Percentiles rank a stretch among this genome's conserved stretches.
These are phyloP conservation scores for Saccharomyces hybrid DNA, from an alignment of 1,139 yeast species.

Conservation along the genomic window DNA sequence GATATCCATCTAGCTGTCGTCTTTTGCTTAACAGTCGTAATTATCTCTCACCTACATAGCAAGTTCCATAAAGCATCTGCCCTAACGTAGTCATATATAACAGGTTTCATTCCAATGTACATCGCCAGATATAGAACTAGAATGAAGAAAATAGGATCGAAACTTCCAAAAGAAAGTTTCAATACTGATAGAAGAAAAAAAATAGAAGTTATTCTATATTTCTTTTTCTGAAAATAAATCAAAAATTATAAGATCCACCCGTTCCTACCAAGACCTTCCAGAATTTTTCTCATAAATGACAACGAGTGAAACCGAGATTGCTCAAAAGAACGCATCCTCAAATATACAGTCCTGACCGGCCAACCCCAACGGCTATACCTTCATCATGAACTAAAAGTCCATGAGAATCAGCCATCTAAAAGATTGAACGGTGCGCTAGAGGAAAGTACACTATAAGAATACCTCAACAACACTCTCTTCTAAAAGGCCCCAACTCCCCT, in stretches of 20 bases:
- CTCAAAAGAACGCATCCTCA: conserved; percentile 4
- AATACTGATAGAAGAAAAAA: conserved; percentile 7
- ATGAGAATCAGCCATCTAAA: not conserved
- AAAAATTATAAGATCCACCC: conserved; percentile 88
- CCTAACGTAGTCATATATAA: not conserved
- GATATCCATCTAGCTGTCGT: too few relatives aligned
- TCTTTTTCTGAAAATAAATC: conserved; percentile 39
- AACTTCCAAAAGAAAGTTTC: not conserved
- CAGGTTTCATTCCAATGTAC: conserved; percentile 1
- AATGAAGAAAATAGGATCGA: not conserved
- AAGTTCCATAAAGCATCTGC: not conserved
- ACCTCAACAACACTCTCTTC: not conserved
- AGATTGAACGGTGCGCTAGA: not conserved
- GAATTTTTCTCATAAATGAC: conserved; percentile 10
- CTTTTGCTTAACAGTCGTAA: not conserved
- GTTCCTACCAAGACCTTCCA: conserved; percentile 34
- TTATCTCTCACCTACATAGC: not conserved
- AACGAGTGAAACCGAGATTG: not conserved
- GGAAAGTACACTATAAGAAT: not conserved
- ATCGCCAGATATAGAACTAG: conserved; percentile 3
- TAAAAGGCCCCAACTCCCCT: conserved; percentile 25
- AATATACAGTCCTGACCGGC: conserved; percentile 2
- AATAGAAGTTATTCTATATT: conserved; percentile 5
- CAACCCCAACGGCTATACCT: conserved; percentile 5
- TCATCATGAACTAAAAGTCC: not conserved